These are phyloP conservation scores for Teratosphaeria viscida DNA, from an alignment of 2,329 filamentous ascomycete species.

Conservation along the genomic window DNA sequence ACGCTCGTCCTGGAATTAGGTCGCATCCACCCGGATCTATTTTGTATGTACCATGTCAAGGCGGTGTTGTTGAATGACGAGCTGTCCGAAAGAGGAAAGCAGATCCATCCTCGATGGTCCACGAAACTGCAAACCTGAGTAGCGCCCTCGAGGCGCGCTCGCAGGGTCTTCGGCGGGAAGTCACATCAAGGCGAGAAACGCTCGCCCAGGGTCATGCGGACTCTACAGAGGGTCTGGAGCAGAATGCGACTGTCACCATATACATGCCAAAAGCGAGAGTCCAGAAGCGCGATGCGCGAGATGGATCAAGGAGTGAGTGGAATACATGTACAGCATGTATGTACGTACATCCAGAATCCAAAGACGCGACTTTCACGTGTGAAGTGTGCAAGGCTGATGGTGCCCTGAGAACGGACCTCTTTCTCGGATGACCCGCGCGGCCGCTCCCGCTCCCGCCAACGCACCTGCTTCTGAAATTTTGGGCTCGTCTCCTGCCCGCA, in stretches of 20 bases:
- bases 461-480: background rate
- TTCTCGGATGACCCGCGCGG: background rate
- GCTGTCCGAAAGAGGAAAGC: background rate
- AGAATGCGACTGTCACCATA: background rate
- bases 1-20: too few species aligned
- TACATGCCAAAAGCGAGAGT: too few species aligned
- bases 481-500: background rate
- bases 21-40: too few species aligned
- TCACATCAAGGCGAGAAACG: background rate
- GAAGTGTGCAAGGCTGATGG: background rate
- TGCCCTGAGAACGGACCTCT: background rate
- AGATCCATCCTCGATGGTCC: background rate
- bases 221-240: background rate
- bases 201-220: background rate
- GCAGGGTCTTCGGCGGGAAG: background rate
- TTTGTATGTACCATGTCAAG: too few species aligned
- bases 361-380: background rate
- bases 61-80: too few species aligned
- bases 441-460: background rate
- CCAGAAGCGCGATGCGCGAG: too few species aligned
- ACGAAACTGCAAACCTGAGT: background rate
- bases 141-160: too few species aligned
- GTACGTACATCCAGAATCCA: too few species aligned
- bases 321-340: too few species aligned
- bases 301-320: too few species aligned